Evolutionary conservation across 257 asterid genomes (phyloP).

Genomic region (Scutellaria baicalensis): DNA sequence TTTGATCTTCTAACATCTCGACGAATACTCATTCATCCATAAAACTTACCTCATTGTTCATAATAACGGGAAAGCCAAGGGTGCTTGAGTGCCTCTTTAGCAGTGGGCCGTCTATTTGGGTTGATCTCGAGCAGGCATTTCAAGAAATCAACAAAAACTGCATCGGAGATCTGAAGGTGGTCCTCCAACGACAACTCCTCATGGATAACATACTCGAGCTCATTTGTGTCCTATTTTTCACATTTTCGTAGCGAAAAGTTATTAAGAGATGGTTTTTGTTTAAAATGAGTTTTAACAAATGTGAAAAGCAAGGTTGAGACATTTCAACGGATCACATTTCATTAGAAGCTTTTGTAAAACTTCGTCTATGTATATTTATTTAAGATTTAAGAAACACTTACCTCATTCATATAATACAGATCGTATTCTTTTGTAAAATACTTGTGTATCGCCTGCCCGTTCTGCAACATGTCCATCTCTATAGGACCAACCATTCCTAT

Average conservation of each 20-base stretch:
- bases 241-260: background rate
- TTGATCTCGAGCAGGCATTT: slow-evolving; percentile 61
- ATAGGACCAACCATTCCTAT: slow-evolving; percentile 63
- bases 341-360: too few relatives aligned
- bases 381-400: slow-evolving; percentile 13
- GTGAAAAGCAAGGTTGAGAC: too few relatives aligned
- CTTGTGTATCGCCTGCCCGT: slow-evolving; percentile 72
- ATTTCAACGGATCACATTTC: too few relatives aligned
- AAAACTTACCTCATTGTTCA: slow-evolving; percentile 14
- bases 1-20: background rate
- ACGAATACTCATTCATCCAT: background rate
- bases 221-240: slow-evolving; percentile 42
- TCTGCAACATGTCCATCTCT: slow-evolving; percentile 45
- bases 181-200: slow-evolving; percentile 67
- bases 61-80: slow-evolving; percentile 68
- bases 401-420: slow-evolving; percentile 63
- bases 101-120: slow-evolving; percentile 66
- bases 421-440: slow-evolving; percentile 73
- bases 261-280: too few relatives aligned
- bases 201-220: slow-evolving; percentile 61
- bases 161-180: slow-evolving; percentile 55
- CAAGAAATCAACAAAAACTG: slow-evolving; percentile 50
- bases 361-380: too few relatives aligned
- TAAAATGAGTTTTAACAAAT: too few relatives aligned
- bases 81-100: slow-evolving; percentile 63